Evolutionary conservation across 176 grass and related monocot genomes (phyloP).

Genomic region (Eragrostis curvula): DNA sequence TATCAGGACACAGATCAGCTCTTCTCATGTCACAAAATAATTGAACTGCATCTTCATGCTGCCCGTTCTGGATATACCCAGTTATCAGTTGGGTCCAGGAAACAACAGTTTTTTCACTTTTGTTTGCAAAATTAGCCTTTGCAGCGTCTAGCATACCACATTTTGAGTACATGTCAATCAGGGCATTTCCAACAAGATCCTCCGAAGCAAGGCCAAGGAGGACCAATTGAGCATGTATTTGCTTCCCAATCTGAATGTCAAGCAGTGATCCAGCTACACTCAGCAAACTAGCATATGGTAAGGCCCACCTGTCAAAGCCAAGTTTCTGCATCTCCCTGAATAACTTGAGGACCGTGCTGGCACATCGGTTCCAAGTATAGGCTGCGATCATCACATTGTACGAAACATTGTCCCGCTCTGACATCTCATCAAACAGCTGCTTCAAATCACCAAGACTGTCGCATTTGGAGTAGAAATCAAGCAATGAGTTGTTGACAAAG

Average conservation of each 20-base stretch:
- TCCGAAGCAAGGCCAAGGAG: constrained; percentile 48
- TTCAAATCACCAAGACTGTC: constrained; percentile 53
- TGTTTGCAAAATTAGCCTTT: constrained; percentile 52
- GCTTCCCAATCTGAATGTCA: constrained; percentile 67
- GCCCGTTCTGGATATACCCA: constrained; percentile 64
- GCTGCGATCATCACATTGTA: constrained; percentile 80
- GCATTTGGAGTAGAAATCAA: constrained; percentile 91
- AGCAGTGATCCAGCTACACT: constrained; percentile 64
- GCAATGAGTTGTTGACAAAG: constrained; percentile 76
- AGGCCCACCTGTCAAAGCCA: constrained; percentile 53
- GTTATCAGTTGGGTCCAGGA: constrained; percentile 72
- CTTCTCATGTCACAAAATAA: constrained; percentile 70
- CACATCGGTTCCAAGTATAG: constrained; percentile 58
- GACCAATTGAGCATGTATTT: constrained; percentile 80
- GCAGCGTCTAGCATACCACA: constrained; percentile 56
- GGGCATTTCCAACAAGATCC: constrained; percentile 64
- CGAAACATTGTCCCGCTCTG: constrained; percentile 69
- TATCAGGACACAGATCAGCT: constrained; percentile 53
- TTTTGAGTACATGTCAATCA: constrained; percentile 82
- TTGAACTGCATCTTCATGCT: constrained; percentile 52
- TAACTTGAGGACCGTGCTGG: constrained; percentile 43
- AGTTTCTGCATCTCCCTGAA: constrained; percentile 66
- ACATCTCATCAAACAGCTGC: constrained; percentile 74
- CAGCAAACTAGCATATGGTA: constrained; percentile 77
- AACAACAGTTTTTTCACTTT: constrained; percentile 45